Conservation (phyloP, 2,329 filamentous ascomycete species). For the Colletotrichum chlorophyti region DNA sequence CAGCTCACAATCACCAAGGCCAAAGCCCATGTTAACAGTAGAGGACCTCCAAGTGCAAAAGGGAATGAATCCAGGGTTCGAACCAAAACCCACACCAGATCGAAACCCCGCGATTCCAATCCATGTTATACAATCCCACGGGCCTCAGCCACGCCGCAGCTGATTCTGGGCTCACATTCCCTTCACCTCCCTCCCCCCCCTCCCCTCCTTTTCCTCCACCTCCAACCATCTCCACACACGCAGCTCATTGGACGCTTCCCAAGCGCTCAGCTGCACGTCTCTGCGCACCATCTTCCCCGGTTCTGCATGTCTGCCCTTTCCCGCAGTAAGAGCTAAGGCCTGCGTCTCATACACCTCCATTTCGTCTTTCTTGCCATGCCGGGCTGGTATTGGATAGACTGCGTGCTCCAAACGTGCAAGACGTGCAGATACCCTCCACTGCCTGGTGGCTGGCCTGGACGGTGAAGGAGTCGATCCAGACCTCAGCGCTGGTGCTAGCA, state of each 20-base stretch:
- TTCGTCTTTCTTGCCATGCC: neutral
- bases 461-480: too few relatives aligned
- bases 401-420: too few relatives aligned
- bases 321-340: neutral
- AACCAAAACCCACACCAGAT: neutral
- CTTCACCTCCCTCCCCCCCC: neutral
- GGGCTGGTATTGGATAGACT: too few relatives aligned
- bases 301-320: neutral
- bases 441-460: too few relatives aligned
- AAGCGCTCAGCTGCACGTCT: constrained; percentile 16
- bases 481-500: too few relatives aligned
- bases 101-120: constrained; percentile 26
- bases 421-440: too few relatives aligned
- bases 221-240: neutral
- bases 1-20: constrained; percentile 13
- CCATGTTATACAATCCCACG: constrained; percentile 14
- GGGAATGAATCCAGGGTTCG: constrained; percentile 1
- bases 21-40: too few relatives aligned
- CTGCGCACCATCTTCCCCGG: neutral
- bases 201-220: neutral
- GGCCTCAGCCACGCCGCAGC: constrained; percentile 14
- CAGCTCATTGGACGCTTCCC: constrained; percentile 14
- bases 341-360: neutral
- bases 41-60: too few relatives aligned
- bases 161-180: constrained; percentile 14